Evolutionary conservation across 179 eudicot genomes (phyloP).

Genomic region (Pouteria campechiana): DNA sequence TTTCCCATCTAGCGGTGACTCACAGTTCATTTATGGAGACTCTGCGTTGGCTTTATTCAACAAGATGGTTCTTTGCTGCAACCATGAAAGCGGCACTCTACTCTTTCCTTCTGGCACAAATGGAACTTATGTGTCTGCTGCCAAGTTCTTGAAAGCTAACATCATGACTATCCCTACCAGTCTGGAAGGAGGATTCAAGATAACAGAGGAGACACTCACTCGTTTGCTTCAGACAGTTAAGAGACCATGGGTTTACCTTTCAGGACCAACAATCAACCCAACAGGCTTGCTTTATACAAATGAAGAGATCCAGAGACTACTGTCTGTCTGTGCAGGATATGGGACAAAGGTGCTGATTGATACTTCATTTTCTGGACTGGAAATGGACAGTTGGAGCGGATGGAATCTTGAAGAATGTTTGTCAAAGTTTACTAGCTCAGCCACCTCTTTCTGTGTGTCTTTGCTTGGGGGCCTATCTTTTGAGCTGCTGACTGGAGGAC

Average conservation of each 20-base stretch:
- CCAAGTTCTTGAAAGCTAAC: conserved; percentile 70
- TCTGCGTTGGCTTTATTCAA: conserved; percentile 65
- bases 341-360: conserved; percentile 85
- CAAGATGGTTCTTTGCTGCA: conserved; percentile 80
- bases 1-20: conserved; percentile 30
- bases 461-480: conserved; percentile 75
- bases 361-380: conserved; percentile 80
- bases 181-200: conserved; percentile 54
- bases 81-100: conserved; percentile 84
- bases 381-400: conserved; percentile 37
- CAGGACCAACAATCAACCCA: conserved; percentile 87
- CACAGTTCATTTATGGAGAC: conserved; percentile 77
- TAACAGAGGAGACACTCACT: conserved; percentile 48
- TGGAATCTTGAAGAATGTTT: conserved; percentile 68
- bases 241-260: conserved; percentile 85
- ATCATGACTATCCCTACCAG: conserved; percentile 40
- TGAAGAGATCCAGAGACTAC: conserved; percentile 51
- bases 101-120: conserved; percentile 90
- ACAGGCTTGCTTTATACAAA: conserved; percentile 77
- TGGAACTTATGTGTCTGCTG: conserved; percentile 77
- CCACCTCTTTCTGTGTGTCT: conserved; percentile 51
- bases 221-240: conserved; percentile 34
- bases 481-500: conserved; percentile 82
- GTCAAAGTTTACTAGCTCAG: conserved; percentile 29
- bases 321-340: conserved; percentile 63